Percentiles rank a stretch among this genome's conserved stretches.
Conservation (phyloP, 371 early-diverging fungal genomes). For the Apophysomyces ossiformis region DNA sequence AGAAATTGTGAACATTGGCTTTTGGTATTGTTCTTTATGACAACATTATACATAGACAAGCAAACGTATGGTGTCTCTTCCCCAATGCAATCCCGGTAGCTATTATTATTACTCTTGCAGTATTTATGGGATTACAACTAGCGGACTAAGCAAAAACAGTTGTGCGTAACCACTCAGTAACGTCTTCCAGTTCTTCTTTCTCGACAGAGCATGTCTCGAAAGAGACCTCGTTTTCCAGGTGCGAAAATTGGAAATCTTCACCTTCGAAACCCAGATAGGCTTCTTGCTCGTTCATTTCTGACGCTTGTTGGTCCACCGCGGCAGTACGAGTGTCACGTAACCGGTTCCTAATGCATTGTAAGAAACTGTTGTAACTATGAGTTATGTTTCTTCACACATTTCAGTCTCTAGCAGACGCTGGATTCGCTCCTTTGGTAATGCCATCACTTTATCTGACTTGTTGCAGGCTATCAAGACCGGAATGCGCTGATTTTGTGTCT, state of each 20-base stretch:
- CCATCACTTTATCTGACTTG: conserved; percentile 79
- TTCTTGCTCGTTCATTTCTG: conserved; percentile 59
- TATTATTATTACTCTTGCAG: background rate
- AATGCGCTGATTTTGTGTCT: conserved; percentile 57
- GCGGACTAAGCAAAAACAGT: conserved; percentile 11
- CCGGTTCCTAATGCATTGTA: conserved; percentile 53
- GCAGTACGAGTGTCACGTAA: conserved; percentile 71
- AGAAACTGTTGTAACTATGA: background rate
- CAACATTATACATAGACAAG: too few relatives aligned
- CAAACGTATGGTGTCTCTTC: too few relatives aligned
- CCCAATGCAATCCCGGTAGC: too few relatives aligned
- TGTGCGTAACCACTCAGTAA: conserved; percentile 47
- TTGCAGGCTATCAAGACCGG: conserved; percentile 83
- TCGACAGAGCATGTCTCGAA: conserved; percentile 67
- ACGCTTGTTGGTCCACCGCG: conserved; percentile 64
- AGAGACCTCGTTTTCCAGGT: conserved; percentile 68
- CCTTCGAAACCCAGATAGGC: conserved; percentile 82
- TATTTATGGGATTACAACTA: background rate
- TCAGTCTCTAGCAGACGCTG: conserved; percentile 72
- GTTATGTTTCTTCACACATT: conserved; percentile 55
- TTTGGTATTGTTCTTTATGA: too few relatives aligned
- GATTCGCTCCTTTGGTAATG: conserved; percentile 68
- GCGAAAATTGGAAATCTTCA: conserved; percentile 79
- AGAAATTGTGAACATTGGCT: too few relatives aligned
- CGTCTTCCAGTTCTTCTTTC: conserved; percentile 43